Base-by-base conservation (phyloP, 2,329 filamentous ascomycete species). In the Aspergillus quadricinctus region DNA sequence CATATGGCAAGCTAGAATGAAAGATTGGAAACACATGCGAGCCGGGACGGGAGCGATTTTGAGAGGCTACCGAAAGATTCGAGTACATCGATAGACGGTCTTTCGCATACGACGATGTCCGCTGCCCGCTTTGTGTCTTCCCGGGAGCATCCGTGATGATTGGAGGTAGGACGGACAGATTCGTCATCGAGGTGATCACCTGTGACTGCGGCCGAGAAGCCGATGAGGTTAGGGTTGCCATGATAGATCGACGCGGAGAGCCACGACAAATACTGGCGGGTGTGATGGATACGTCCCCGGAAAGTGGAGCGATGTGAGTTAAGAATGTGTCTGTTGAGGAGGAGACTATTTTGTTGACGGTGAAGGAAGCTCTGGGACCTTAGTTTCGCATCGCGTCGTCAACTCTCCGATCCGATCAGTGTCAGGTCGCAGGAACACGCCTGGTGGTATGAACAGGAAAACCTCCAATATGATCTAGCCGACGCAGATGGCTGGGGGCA, bases 81-180 rank as follows among this genome's bases (percentile, higher is more conserved):
- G 90, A 94, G 77, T 92, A 93, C 69, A 90, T 89, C 61, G 92
- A 96, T 66, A 95, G 80, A 55, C 92, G 85, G 70, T 90, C 89
- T 75, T 87, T 92, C 61, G 88, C 87, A 66, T 87, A 89, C 69
- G 91, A 89, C 67, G 89, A 91, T 74, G 89, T 87, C 64, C 86
- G 79, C 66, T 87, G 81, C 57, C 83, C 74, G 67, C 79, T 83
- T 69, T 86, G 80, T 70, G 83, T 82, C 68, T 82, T 85, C 61
- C 80, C 74, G 11, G 77, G 72, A 54, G 76, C 73, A 57, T 79
- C 80, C 23, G 81, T 82, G 56, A 80, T 71, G 52, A 83, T 75
- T 41, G 80, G 80, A 53, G 81, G 76, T 27, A 77, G 64, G 50
- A 68, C 66, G 46, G 68, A 57, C 19, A 71, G 50, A 54, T 64